A percentile compares a stretch with the other conserved stretches of the same genome.
These are phyloP conservation scores for Polygonum maritimum DNA, from an alignment of 148 eudicot genomes.

Conservation along the genomic window DNA sequence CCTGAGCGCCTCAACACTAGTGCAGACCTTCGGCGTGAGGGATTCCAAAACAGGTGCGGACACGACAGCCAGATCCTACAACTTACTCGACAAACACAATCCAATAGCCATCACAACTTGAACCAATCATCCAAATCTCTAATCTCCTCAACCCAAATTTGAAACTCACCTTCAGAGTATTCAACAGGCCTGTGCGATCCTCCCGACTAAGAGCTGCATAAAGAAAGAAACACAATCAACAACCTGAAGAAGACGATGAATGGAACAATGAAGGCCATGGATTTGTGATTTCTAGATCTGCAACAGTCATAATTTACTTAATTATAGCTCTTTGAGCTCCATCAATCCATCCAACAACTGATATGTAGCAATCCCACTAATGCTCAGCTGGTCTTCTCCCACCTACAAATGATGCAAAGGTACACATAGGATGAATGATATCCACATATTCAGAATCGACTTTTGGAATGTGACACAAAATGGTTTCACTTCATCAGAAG, in stretches of 20 bases:
- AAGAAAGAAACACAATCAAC: background rate
- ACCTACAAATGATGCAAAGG: conserved; percentile 30
- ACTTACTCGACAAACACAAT: conserved; percentile 43
- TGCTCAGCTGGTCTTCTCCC: conserved; percentile 25
- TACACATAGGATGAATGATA: background rate
- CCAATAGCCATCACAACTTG: background rate
- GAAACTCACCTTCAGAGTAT: conserved; percentile 61
- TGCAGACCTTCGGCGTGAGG: conserved; percentile 49
- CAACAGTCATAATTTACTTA: no score
- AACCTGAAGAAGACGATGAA: background rate
- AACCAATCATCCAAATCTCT: background rate
- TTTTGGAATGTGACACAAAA: background rate
- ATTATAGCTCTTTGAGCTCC: no score
- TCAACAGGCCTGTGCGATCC: conserved; percentile 81
- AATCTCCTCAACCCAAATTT: conserved; percentile 1
- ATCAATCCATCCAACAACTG: no score
- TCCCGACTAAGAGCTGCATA: conserved; percentile 59
- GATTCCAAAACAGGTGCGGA: conserved; percentile 57
- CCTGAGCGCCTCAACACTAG: conserved; percentile 70
- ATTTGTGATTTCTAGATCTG: no score
- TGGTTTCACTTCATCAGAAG: background rate
- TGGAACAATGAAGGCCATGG: no score
- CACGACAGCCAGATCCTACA: conserved; percentile 73
- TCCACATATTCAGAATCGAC: background rate
- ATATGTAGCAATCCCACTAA: no score